Evolutionary conservation across 2,329 filamentous ascomycete species (phyloP).

Genomic region (Ploettnerulaceae sp.): DNA sequence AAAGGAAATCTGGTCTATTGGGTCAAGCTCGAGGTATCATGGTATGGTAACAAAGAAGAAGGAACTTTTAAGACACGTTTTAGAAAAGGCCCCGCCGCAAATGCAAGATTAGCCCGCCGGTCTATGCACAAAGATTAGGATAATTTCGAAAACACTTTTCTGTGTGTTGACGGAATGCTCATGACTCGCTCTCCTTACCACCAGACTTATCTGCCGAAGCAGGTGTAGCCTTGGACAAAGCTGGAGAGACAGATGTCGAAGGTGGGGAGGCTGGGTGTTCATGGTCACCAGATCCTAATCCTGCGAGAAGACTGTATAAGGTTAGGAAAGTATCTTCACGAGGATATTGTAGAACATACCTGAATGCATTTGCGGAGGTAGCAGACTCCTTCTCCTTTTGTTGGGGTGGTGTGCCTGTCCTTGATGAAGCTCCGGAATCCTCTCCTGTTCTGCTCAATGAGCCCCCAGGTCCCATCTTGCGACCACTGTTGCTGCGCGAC

Average conservation of each 20-base stretch:
- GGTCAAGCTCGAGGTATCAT: conserved; percentile 41
- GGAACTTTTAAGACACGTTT: conserved; percentile 43
- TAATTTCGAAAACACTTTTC: conserved; percentile 37
- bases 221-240: conserved; percentile 57
- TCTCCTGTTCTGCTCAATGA: conserved; percentile 69
- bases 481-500: conserved; percentile 86
- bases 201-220: conserved; percentile 40
- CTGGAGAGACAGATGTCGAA: conserved; percentile 61
- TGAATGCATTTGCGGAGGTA: conserved; percentile 84
- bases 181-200: conserved; percentile 46
- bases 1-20: conserved; percentile 35
- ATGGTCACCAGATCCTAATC: conserved; percentile 45
- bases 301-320: conserved; percentile 45
- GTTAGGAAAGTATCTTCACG: conserved; percentile 25
- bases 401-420: conserved; percentile 82
- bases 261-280: conserved; percentile 66
- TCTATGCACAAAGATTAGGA: conserved; percentile 44
- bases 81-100: conserved; percentile 37
- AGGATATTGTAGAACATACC: conserved; percentile 52
- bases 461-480: conserved; percentile 71
- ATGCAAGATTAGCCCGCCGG: conserved; percentile 41
- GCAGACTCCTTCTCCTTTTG: conserved; percentile 57
- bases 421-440: conserved; percentile 81
- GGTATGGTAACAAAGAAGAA: conserved; percentile 37
- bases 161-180: conserved; percentile 29